Evolutionary conservation across 2,329 filamentous ascomycete genomes (phyloP).

Genomic region (Phaeoacremonium minimum): DNA sequence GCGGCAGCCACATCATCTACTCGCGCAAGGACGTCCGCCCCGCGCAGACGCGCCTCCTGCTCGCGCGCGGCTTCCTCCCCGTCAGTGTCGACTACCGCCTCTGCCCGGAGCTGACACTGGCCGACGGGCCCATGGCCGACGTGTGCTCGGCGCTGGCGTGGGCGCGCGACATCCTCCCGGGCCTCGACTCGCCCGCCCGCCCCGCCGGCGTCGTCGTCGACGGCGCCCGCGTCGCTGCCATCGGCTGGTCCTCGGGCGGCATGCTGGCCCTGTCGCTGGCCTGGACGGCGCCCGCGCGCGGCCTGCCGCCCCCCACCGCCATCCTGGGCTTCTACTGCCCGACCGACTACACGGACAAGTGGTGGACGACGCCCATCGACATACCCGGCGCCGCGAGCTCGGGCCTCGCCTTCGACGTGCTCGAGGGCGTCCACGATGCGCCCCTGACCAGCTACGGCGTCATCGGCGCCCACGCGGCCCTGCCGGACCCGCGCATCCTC

Average conservation of each 20-base stretch:
- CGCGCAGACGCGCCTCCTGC: constrained; percentile 28
- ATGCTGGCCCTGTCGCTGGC: constrained; percentile 36
- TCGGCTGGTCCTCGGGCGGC: constrained; percentile 47
- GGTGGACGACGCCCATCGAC: constrained; percentile 7
- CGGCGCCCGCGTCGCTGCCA: constrained; percentile 25
- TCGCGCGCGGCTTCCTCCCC: constrained; percentile 35
- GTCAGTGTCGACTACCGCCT: constrained; percentile 46
- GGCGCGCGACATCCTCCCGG: constrained; percentile 19
- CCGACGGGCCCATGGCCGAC: constrained; percentile 41
- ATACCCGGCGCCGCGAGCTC: constrained; percentile 1
- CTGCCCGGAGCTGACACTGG: constrained; percentile 40
- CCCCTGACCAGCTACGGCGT: no score
- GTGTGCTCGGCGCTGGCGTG: constrained; percentile 31
- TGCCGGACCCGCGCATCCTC: no score
- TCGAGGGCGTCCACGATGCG: background rate
- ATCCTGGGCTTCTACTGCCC: constrained; percentile 38
- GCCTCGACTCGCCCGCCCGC: no score
- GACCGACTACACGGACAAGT: constrained; percentile 11
- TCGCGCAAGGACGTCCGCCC: constrained; percentile 29
- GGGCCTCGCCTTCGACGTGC: background rate
- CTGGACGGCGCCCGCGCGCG: constrained; percentile 25
- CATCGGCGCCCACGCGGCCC: no score
- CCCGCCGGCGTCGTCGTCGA: constrained; percentile 19
- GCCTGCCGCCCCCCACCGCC: constrained; percentile 30
- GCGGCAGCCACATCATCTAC: constrained; percentile 34